Evolutionary conservation across 2,329 filamentous ascomycete genomes (phyloP), one percentile per base, ranked within the genome.

Genomic region (Pyricularia grisea): DNA sequence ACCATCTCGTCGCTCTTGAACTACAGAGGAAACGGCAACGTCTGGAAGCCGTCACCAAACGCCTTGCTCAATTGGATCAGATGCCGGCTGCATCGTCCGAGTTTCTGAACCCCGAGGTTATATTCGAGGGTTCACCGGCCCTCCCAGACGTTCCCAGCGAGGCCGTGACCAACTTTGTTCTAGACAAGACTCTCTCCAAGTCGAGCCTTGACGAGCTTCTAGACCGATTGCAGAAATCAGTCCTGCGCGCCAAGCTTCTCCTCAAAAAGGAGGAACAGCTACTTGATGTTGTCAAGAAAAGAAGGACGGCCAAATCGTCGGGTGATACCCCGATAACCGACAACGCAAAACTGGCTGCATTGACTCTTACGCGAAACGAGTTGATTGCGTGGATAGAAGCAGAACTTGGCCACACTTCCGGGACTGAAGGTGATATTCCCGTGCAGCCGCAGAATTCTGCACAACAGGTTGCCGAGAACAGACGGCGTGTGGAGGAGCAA

Each of bases 321-420:
- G 60, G 25, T 14, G 28, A 28, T 25, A 27, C 60, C 14, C 25
- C 60, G 25, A 63, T 63, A 28, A 28, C 60, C 12, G 75, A 77
- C 17, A 72, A 74, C 68, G 76, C 79, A 20, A 85, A 84, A 71
- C 72, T 87, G 2, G 79, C 82, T 66, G 88, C 88, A 17, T 77
- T 90, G 11, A 82, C 81, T 61, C 78, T 78, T 9, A 86, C 88
- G 12, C 82, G 88, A 20, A 83, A 84, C 67, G 85, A 87, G 71
- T 81, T 90, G 67, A 90, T 90, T 70, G 81, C 78, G 69, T 90
- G 88, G 88, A 89, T 90, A 69, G 88, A 90, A 75, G 79, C 78
- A 5, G 88, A 90, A 74, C 77, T 90, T 27, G 79, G 81, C 67
- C 86, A 85, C 68, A 85, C 86, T 1, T 80, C 82, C 4, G 78